Evolutionary conservation across 768 basidiomycete species (phyloP).

Genomic region (Pholiota conissans): DNA sequence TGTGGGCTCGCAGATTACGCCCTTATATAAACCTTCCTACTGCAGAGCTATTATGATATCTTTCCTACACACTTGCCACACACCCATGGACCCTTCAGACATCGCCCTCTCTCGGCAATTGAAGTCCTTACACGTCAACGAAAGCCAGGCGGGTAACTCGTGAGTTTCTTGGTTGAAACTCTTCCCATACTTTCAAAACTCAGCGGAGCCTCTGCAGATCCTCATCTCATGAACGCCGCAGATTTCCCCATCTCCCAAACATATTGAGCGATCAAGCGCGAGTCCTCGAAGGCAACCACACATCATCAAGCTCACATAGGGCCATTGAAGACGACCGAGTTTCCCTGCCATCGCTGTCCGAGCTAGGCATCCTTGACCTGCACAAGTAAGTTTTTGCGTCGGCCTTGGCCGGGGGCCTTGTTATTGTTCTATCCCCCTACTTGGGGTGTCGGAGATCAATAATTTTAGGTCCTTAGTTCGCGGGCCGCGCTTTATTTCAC

Average conservation of each 20-base stretch:
- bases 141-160: not conserved
- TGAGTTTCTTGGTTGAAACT: not conserved
- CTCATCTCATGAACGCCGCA: not conserved
- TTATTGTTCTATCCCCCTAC: not conserved
- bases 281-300: not conserved
- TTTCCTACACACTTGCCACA: not conserved
- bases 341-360: not conserved
- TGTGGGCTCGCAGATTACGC: not conserved
- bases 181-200: not conserved
- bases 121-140: not conserved
- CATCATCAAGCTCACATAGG: not conserved
- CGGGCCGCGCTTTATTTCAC: not conserved
- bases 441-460: not conserved
- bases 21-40: not conserved
- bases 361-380: slow-evolving; percentile 1
- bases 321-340: not conserved
- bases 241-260: not conserved
- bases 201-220: not conserved
- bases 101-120: not conserved
- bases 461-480: not conserved
- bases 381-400: not conserved
- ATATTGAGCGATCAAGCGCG: not conserved
- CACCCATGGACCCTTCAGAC: not conserved
- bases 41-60: not conserved
- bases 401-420: not conserved